phyloP scores from a whole-genome alignment of 768 basidiomycete species.

The Tephrocybe rancida region DNA sequence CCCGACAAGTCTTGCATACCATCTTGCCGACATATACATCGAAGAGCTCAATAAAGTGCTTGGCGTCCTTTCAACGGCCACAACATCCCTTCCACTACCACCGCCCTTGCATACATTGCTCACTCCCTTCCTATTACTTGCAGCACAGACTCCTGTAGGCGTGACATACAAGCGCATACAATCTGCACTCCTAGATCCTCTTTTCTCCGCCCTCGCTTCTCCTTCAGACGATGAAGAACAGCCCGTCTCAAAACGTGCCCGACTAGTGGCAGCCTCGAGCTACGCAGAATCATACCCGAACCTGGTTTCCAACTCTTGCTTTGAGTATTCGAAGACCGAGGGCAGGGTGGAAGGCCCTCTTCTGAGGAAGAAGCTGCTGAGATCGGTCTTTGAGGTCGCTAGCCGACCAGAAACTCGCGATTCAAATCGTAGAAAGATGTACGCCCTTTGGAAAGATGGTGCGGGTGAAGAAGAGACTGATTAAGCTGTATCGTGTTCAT shows the following conservation, averaged over 20 bases:
- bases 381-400: slow-evolving; percentile 71
- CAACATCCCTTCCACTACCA: slow-evolving; percentile 44
- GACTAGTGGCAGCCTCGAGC: slow-evolving; percentile 27
- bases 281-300: slow-evolving; percentile 36
- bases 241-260: slow-evolving; percentile 48
- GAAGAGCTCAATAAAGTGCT: slow-evolving; percentile 83
- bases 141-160: slow-evolving; percentile 65
- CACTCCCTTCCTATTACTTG: slow-evolving; percentile 71
- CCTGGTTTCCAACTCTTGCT: slow-evolving; percentile 58
- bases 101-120: slow-evolving; percentile 45
- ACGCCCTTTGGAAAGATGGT: slow-evolving; percentile 73
- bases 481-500: neutral
- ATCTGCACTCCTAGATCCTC: slow-evolving; percentile 65
- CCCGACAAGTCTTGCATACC: slow-evolving; percentile 79
- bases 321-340: slow-evolving; percentile 40
- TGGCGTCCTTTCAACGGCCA: slow-evolving; percentile 35
- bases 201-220: slow-evolving; percentile 56
- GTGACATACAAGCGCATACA: slow-evolving; percentile 77
- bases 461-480: slow-evolving; percentile 42
- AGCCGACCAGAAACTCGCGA: slow-evolving; percentile 76
- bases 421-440: slow-evolving; percentile 81
- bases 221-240: slow-evolving; percentile 39
- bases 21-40: slow-evolving; percentile 87
- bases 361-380: slow-evolving; percentile 60
- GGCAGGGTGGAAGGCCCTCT: slow-evolving; percentile 31